These are phyloP conservation scores for Atalantia buxifolia DNA, from an alignment of 345 rosid genomes.

Conservation along the genomic window DNA sequence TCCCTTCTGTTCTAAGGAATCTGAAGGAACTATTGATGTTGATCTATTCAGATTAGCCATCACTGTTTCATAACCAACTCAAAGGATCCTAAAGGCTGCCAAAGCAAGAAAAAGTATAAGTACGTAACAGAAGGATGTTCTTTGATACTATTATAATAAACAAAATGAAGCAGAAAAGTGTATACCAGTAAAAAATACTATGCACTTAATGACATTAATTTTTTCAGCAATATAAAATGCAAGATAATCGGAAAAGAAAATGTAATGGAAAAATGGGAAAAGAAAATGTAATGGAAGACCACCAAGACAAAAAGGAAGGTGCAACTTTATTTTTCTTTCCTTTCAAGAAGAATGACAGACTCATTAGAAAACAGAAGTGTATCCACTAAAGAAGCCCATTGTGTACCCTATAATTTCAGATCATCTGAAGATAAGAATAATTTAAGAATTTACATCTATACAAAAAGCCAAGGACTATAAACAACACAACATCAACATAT, in stretches of 20 bases:
- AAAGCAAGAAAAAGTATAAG: neutral
- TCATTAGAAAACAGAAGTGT: neutral
- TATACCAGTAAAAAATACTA: neutral
- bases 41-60: constrained; percentile 35
- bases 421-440: neutral
- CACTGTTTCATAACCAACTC: constrained; percentile 8
- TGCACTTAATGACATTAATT: neutral
- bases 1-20: constrained; percentile 28
- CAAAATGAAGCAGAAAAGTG: neutral
- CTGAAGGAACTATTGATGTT: constrained; percentile 21
- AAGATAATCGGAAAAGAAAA: neutral
- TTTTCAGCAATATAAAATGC: neutral
- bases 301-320: neutral
- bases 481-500: neutral
- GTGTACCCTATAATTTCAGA: neutral
- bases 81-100: constrained; percentile 8
- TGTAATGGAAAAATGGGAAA: neutral
- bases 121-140: neutral
- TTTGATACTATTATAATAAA: neutral
- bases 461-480: neutral
- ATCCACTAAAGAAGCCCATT: neutral
- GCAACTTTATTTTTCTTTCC: neutral
- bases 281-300: neutral
- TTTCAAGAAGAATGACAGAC: neutral
- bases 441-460: neutral